Evolutionary conservation across 192 early-diverging fungal species (phyloP).

Genomic region (Entophlyctis luteolus): DNA sequence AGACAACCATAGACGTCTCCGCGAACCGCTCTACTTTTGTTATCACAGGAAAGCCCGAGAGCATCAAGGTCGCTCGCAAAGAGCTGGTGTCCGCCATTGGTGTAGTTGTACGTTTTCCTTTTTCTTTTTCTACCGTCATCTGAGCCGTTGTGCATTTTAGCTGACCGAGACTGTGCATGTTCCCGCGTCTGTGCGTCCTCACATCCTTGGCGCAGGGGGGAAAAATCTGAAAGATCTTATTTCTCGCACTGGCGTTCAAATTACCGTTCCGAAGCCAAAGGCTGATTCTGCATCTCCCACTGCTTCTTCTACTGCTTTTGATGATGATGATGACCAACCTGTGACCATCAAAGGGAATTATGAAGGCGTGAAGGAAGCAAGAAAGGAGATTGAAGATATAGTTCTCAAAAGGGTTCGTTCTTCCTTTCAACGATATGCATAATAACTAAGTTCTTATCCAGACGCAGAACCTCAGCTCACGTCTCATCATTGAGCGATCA

Average conservation of each 20-base stretch:
- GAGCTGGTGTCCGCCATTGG: slow-evolving; percentile 56
- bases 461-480: slow-evolving; percentile 66
- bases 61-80: slow-evolving; percentile 72
- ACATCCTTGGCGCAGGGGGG: slow-evolving; percentile 81
- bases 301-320: slow-evolving; percentile 19
- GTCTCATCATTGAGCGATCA: slow-evolving; percentile 66
- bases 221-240: slow-evolving; percentile 73
- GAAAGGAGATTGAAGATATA: slow-evolving; percentile 76
- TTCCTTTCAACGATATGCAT: neutral
- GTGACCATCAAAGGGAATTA: slow-evolving; percentile 80
- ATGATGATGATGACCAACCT: slow-evolving; percentile 64
- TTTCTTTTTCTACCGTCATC: slow-evolving; percentile 1
- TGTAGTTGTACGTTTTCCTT: slow-evolving; percentile 17
- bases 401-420: slow-evolving; percentile 64
- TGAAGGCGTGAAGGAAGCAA: slow-evolving; percentile 76
- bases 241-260: slow-evolving; percentile 65
- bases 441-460: slow-evolving; percentile 18
- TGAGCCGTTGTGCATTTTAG: slow-evolving; percentile 6
- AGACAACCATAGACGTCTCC: slow-evolving; percentile 80
- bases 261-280: slow-evolving; percentile 63
- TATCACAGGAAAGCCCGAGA: slow-evolving; percentile 75
- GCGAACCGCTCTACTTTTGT: slow-evolving; percentile 77
- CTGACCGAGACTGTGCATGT: slow-evolving; percentile 56
- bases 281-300: slow-evolving; percentile 28
- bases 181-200: slow-evolving; percentile 74